A percentile compares a stretch with the other conserved stretches of the same genome.
phyloP scores from a whole-genome alignment of 176 grass and related monocot genomes.

The Aegilops longissima region DNA sequence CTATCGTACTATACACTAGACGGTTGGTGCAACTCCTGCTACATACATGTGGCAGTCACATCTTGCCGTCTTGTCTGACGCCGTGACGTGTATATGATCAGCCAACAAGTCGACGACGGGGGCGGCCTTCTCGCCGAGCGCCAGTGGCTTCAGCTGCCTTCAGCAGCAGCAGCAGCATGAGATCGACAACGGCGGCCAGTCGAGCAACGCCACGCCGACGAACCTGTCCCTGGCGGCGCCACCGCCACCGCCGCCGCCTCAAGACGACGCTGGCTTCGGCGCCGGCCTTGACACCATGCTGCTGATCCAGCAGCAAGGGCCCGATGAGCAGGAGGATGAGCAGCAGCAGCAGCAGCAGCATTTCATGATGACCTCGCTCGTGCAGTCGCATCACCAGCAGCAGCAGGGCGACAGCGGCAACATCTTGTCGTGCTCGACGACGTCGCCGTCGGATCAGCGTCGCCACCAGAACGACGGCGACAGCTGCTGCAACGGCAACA shows the following conservation, averaged over 20 bases:
- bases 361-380: constrained; percentile 17
- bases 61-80: constrained; percentile 12
- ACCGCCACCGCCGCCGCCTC: not conserved
- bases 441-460: constrained; percentile 33
- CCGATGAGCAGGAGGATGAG: not conserved
- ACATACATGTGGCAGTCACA: not conserved
- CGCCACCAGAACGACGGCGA: constrained; percentile 36
- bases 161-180: constrained; percentile 16
- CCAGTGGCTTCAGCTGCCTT: constrained; percentile 37
- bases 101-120: constrained; percentile 5
- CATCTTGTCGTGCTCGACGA: constrained; percentile 40
- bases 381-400: constrained; percentile 5
- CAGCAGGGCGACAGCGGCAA: not conserved
- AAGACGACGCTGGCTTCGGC: constrained; percentile 1
- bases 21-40: not conserved
- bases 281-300: constrained; percentile 26
- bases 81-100: not conserved
- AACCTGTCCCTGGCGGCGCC: constrained; percentile 26
- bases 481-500: constrained; percentile 26
- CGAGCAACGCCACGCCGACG: constrained; percentile 7
- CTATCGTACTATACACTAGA: not conserved
- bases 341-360: too few species aligned
- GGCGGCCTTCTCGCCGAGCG: constrained; percentile 19
- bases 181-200: constrained; percentile 32
- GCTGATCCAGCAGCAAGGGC: not conserved